phyloP scores from a whole-genome alignment of 345 rosid genomes.

The Durio zibethinus region DNA sequence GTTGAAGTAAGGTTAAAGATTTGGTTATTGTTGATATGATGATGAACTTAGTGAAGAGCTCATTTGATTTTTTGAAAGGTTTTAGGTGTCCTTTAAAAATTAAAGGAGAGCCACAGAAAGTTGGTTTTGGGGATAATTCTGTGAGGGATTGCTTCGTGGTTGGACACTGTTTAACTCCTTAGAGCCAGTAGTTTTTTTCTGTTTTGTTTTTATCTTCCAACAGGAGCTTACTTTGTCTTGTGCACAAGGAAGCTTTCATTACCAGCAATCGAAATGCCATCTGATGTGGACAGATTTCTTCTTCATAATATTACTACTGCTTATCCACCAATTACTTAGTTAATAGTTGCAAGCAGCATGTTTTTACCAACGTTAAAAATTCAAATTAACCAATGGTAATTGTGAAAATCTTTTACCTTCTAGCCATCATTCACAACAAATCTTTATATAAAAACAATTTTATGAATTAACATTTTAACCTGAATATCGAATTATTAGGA shows the following conservation, averaged over 20 bases:
- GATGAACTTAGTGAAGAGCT: background rate
- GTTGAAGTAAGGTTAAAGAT: background rate
- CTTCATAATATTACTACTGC: background rate
- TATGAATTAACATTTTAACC: no score
- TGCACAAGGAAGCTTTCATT: background rate
- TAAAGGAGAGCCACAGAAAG: constrained; percentile 41
- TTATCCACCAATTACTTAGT: background rate
- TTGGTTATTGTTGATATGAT: background rate
- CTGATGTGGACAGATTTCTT: background rate
- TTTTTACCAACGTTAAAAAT: no score
- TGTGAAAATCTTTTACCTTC: no score
- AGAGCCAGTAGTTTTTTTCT: constrained; percentile 20
- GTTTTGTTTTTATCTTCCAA: background rate
- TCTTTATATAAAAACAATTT: no score
- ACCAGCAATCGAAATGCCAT: background rate
- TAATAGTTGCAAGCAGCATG: no score
- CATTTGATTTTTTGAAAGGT: background rate
- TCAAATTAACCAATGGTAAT: no score
- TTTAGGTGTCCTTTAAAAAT: background rate
- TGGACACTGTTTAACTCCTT: constrained; percentile 21
- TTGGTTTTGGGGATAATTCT: constrained; percentile 30
- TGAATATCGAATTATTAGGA: no score
- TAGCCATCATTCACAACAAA: no score
- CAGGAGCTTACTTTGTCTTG: background rate
- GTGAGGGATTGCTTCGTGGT: constrained; percentile 18